Percentiles rank a stretch among this genome's conserved stretches.
Evolutionary conservation across 2,329 filamentous ascomycete genomes (phyloP).

Genomic region (Biscogniauxia sp.): DNA sequence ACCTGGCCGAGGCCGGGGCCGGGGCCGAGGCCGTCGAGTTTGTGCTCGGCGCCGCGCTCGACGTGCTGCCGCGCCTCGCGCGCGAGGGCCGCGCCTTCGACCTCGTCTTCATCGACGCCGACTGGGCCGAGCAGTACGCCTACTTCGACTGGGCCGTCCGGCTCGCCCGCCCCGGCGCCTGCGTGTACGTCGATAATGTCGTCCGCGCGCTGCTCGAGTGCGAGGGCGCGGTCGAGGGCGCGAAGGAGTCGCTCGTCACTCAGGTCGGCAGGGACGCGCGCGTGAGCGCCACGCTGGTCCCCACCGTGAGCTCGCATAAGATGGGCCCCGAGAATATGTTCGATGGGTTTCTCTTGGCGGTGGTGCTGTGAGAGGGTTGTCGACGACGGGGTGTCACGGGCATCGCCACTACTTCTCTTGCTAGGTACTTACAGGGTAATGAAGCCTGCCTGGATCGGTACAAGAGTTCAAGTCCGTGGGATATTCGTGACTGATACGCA

Average conservation of each 20-base stretch:
- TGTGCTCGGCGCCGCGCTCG: background rate
- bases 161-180: background rate
- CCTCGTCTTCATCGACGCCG: background rate
- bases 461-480: too few species aligned
- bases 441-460: too few species aligned
- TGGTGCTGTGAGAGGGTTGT: background rate
- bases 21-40: background rate
- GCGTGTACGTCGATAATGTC: background rate
- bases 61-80: background rate
- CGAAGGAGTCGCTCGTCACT: background rate
- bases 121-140: background rate
- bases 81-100: background rate
- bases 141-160: constrained; percentile 1
- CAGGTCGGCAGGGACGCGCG: background rate
- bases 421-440: too few species aligned
- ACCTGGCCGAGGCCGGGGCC: background rate
- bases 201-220: background rate
- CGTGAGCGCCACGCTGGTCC: background rate
- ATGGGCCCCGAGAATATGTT: background rate
- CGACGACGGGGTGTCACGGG: too few species aligned
- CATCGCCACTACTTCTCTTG: too few species aligned
- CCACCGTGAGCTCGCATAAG: background rate
- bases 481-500: too few species aligned
- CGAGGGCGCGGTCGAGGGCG: background rate
- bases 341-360: background rate